Base-by-base conservation (phyloP, 140 eudicot species). In the Anethum foeniculum region DNA sequence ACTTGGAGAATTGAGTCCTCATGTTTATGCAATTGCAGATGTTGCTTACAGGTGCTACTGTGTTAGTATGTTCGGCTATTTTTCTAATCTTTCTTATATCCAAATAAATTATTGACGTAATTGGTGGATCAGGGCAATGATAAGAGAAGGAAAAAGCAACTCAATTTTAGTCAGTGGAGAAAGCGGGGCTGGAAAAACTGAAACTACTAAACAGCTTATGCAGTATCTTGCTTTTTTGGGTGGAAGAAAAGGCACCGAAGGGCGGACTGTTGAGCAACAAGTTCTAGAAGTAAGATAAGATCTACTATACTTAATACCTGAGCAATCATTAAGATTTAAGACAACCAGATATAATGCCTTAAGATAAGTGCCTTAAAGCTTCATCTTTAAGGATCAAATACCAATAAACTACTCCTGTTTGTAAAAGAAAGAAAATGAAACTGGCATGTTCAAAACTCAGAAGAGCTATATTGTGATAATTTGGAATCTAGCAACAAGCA, bases 131-230 rank as follows among this genome's bases (percentile, higher is more conserved):
- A 96, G 99, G 98, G 96, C 90, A 56, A 96, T 96, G 99, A 83
- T 91, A 48, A 91, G 91, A 86, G 99, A 96, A 83, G 88, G 91
- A 60, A 91, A 88, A 84, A 93, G 99, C 82, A 96, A 96, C 88
- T 89, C 99, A 15, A 96, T 96, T 27, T 81, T 96, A 87, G 99
- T 95, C 44, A 95, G 99, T 76, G 99, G 99, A 43, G 99, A 95
- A 90, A 95, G 98, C 88, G 99, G 98, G 71, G 97, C 99, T 7
- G 99, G 99, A 77, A 95, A 95, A 86, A 95, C 99, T 19, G 99
- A 93, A 87, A 95, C 99, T 34, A 96, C 99, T 58, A 96, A 96
- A 88, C 93, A 93, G 97, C 97, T 93, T 88, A 96, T 96, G 98
- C 93, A 83, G 6, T 95, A 95, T 85, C 98, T 95, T 84, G 99